phyloP scores from a whole-genome alignment of 176 grass and related monocot genomes.

The Triticum dicoccoides region DNA sequence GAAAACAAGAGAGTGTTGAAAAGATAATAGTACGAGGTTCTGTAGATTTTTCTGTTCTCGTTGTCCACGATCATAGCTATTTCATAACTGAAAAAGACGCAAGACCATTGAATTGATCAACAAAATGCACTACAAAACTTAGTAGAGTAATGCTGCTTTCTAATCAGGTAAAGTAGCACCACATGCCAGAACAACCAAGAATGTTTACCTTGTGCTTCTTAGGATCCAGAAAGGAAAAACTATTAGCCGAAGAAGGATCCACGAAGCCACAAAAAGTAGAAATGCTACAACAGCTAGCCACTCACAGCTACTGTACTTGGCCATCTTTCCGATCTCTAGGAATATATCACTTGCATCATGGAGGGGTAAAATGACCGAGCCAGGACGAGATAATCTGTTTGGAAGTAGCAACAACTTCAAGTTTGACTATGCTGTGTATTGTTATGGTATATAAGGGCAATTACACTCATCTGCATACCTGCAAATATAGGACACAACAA shows the following conservation, averaged over 20 bases:
- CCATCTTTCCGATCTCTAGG: conserved; percentile 81
- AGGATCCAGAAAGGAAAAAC: conserved; percentile 83
- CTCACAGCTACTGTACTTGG: conserved; percentile 77
- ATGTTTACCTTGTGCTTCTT: conserved; percentile 78
- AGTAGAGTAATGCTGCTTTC: not conserved
- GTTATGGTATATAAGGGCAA: not conserved
- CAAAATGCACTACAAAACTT: not conserved
- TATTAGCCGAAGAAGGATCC: conserved; percentile 74
- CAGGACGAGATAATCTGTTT: conserved; percentile 71
- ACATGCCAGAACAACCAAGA: conserved; percentile 20
- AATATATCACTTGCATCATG: conserved; percentile 92
- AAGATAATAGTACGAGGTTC: conserved; percentile 78
- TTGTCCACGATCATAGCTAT: conserved; percentile 63
- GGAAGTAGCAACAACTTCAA: conserved; percentile 19
- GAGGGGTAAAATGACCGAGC: conserved; percentile 70
- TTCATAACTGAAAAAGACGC: conserved; percentile 61
- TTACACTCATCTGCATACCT: conserved; percentile 36
- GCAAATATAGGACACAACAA: conserved; percentile 76
- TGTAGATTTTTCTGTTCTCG: conserved; percentile 38
- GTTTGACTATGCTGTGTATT: not conserved
- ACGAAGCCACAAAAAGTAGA: conserved; percentile 72
- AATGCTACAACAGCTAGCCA: conserved; percentile 53
- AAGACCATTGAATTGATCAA: conserved; percentile 7
- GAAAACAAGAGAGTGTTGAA: conserved; percentile 82
- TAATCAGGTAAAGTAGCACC: conserved; percentile 5